phyloP scores from a whole-genome alignment of 768 basidiomycete species.

The Kwoniella bestiolae region DNA sequence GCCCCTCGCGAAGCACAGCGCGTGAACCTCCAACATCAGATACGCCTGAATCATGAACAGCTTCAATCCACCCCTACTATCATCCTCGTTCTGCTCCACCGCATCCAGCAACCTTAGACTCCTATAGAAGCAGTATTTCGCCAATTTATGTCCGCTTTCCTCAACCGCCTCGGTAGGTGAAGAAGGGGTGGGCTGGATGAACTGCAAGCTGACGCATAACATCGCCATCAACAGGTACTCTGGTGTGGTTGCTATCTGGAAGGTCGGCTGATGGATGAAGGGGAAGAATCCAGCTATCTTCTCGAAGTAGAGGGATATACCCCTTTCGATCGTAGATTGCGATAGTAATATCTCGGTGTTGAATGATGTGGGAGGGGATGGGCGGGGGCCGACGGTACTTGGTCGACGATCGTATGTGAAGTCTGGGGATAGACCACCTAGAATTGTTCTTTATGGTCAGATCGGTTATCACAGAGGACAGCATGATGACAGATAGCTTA shows the following conservation, averaged over 20 bases:
- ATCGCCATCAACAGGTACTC: constrained; percentile 27
- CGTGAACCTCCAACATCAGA: constrained; percentile 30
- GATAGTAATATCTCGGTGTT: neutral
- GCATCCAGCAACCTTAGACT: constrained; percentile 15
- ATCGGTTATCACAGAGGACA: no score
- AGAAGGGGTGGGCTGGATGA: neutral
- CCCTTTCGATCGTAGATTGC: constrained; percentile 5
- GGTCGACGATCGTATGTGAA: no score
- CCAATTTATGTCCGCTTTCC: constrained; percentile 13
- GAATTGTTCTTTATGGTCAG: no score
- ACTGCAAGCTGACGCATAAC: constrained; percentile 29
- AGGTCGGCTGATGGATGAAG: constrained; percentile 40
- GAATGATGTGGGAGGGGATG: no score
- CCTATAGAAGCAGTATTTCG: constrained; percentile 16
- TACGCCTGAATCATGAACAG: constrained; percentile 30
- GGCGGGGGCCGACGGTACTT: no score
- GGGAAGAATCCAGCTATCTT: constrained; percentile 28
- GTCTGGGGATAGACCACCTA: no score
- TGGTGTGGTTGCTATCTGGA: constrained; percentile 19
- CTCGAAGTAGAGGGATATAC: constrained; percentile 32
- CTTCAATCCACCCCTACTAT: neutral
- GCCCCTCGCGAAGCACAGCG: constrained; percentile 28
- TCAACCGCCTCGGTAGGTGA: constrained; percentile 10
- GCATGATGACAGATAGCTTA: no score
- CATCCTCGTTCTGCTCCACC: constrained; percentile 14